Percentiles rank a stretch among this genome's conserved stretches.
phyloP scores from a whole-genome alignment of 139 green algal species.

The Chlorella vulgaris region DNA sequence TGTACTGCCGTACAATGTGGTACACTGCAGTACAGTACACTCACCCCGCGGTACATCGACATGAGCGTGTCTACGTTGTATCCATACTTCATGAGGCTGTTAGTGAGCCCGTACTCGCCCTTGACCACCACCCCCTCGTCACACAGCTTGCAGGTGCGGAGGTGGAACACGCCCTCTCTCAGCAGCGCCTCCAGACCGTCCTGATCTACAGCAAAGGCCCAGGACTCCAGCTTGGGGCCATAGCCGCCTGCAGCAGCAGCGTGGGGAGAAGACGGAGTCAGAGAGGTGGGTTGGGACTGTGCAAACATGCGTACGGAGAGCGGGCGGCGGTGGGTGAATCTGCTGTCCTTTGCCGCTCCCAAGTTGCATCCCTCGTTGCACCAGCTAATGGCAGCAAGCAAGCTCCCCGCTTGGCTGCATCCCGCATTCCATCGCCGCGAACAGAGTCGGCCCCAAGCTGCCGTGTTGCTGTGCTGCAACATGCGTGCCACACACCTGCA shows the following conservation, averaged over 20 bases:
- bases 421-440: no score
- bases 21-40: no score
- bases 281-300: neutral
- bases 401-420: no score
- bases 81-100: conserved; percentile 53
- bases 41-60: conserved; percentile 58
- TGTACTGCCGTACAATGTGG: no score
- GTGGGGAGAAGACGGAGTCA: neutral
- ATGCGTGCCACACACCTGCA: conserved; percentile 37
- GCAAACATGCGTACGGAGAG: no score
- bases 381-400: no score
- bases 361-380: neutral
- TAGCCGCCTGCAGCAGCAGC: conserved; percentile 35
- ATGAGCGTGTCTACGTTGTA: conserved; percentile 80
- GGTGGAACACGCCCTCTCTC: conserved; percentile 49
- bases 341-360: no score
- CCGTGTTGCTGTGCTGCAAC: neutral
- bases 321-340: no score
- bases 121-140: conserved; percentile 56
- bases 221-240: conserved; percentile 49
- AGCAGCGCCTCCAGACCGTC: conserved; percentile 47
- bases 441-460: no score
- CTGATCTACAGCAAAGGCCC: conserved; percentile 43
- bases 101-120: conserved; percentile 76
- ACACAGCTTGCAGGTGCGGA: conserved; percentile 79